Evolutionary conservation across 2,329 filamentous ascomycete species (phyloP).

Genomic region (Phialocephala sp.): DNA sequence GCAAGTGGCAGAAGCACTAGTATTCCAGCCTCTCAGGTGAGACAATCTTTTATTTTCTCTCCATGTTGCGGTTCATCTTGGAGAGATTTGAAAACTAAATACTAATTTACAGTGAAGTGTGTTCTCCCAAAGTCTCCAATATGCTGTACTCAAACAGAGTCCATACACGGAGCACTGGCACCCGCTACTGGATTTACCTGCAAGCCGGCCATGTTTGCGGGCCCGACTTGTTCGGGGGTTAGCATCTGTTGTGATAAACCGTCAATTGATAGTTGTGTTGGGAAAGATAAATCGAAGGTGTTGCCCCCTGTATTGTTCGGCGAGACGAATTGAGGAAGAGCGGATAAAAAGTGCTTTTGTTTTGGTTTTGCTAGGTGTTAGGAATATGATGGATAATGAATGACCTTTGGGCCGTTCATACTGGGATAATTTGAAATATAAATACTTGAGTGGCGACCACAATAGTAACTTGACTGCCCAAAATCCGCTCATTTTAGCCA

Average conservation of each 20-base stretch:
- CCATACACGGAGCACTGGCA: background rate
- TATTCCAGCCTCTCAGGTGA: background rate
- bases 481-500: background rate
- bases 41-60: background rate
- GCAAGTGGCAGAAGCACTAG: background rate
- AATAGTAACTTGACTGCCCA: background rate
- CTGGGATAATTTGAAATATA: background rate
- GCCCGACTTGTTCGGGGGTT: background rate
- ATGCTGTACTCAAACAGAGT: slow-evolving; percentile 11
- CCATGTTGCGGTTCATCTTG: too few species aligned
- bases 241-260: slow-evolving; percentile 6
- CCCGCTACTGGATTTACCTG: slow-evolving; percentile 1
- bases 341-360: background rate
- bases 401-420: background rate
- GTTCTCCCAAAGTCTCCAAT: background rate
- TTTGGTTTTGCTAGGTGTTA: background rate
- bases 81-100: background rate
- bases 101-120: slow-evolving; percentile 4
- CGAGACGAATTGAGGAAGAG: background rate
- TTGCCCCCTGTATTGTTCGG: background rate
- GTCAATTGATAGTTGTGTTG: background rate
- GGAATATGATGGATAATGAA: background rate
- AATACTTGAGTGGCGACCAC: background rate
- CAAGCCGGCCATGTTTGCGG: background rate
- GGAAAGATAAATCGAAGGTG: background rate